Evolutionary conservation across 2,329 filamentous ascomycete species (phyloP), one percentile per base, ranked within the genome.

Genomic region (Beauveria asiatica): DNA sequence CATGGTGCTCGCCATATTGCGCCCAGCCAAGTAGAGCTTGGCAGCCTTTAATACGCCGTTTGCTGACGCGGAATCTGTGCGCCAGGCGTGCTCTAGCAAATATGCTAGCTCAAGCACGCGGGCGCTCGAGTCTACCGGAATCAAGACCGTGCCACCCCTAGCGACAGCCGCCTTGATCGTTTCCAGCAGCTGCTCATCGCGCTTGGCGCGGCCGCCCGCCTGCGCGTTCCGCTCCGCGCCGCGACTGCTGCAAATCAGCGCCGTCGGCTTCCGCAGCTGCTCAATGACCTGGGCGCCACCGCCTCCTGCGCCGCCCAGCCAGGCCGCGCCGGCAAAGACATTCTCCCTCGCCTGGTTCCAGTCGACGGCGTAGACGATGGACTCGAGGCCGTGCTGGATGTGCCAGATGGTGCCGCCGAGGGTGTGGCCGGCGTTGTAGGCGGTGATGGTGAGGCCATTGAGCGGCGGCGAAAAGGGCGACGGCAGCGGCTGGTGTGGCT

Each of bases 321-420:
- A 97, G 27, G 93, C 92, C 23, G 94, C 94, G 64, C 93, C 93
- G 0, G 93, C 87, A 62, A 96, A 86, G 17, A 97, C 92, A 74
- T 96, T 96, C 72, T 99, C 94, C 66, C 91, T 85, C n/a, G 89
- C 91, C 74, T 97, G 92, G 67, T 97, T 97, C 94, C 94, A 99
- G 70, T 97, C 93, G 19, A 97, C 90, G 0, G 94, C 93, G 68
- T 99, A 97, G 1, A 99, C 92, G 46, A 99, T 93, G 1, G 92
- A 97, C 72, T 99, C 94, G 70, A 97, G 82, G 0, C 92, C 92
- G 76, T 97, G 92, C 69, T 97, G 93, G 65, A 99, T 92, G 69
- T 97, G 93, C 94, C 94, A 99, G 77, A 99, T 96, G 25, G 94
- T 97, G 60, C 94, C 94, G 72, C 94, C 94, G 0, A 97, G 83